Evolutionary conservation across 768 basidiomycete genomes (phyloP).

Genomic region (Nevesoporus exiguus): DNA sequence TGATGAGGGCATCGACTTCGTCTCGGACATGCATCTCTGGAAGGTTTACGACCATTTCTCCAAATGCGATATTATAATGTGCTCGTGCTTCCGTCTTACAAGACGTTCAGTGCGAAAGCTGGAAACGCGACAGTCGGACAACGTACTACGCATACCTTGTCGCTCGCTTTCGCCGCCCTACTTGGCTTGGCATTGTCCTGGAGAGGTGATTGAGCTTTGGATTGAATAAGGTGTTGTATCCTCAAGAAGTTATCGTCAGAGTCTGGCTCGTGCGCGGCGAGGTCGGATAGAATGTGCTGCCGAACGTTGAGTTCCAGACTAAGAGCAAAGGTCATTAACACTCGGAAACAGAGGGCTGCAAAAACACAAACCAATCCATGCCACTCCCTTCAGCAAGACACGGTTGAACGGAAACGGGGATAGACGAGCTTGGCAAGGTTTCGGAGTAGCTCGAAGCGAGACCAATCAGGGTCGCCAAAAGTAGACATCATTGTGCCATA

Average conservation of each 20-base stretch:
- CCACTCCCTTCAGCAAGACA: neutral
- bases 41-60: constrained; percentile 68
- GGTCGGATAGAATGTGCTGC: constrained; percentile 70
- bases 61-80: constrained; percentile 82
- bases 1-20: constrained; percentile 52
- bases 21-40: constrained; percentile 48
- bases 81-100: constrained; percentile 64
- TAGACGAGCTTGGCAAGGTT: neutral
- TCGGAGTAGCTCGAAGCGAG: neutral
- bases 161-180: constrained; percentile 12
- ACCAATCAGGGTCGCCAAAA: constrained; percentile 1
- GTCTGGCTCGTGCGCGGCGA: constrained; percentile 56
- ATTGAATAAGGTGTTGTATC: constrained; percentile 56
- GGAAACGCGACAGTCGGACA: neutral
- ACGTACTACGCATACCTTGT: constrained; percentile 57
- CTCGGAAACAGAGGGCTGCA: neutral
- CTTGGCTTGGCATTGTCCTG: constrained; percentile 11
- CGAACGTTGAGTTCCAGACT: constrained; percentile 80
- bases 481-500: too few relatives aligned
- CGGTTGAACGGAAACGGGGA: neutral
- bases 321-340: neutral
- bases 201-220: constrained; percentile 51
- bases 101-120: neutral
- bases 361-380: constrained; percentile 52
- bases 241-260: constrained; percentile 44